Base-by-base conservation (phyloP, 129 eudicot species). In the Flaveria bidentis region DNA sequence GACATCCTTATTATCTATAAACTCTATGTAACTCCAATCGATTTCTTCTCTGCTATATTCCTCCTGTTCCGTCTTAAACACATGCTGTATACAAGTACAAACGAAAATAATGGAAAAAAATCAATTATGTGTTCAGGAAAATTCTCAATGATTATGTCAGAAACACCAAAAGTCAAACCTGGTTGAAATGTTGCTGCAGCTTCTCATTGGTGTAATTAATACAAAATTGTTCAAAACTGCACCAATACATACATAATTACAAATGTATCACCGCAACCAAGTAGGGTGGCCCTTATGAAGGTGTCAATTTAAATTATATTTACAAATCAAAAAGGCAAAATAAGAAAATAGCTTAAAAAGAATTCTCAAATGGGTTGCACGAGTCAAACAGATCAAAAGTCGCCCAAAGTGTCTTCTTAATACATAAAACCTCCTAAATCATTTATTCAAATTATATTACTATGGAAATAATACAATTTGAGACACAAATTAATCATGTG, bases 21-120 rank as follows among this genome's bases (percentile, higher is more conserved):
- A 94, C 71, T 94, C 99, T 74, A 94, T 94, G 92, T 94, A 94
- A 86, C 97, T 94, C 99, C 99, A 94, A 49, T 91, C 99, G 65
- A 94, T 94, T 81, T 83, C 90, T 83, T 94, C 99, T 86, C 71
- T 91, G n/a, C 86, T 91, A 84, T 94, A 94, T 79, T 94, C 99
- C 81, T 94, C 99, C 81, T 94, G 97, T 84, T 94, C 97, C 80
- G 84, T 91, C 91, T 94, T 94, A 80, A 94, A 94, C 60, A 94
- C 96, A 28, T 91, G 99, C 99, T 94, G 97, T 23, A 74, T n/a
- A 28, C 69, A 28, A 77, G 71, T 42, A 80, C 45, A 84, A 53
- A 58, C 69, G 17, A 69, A 56, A 73, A 25, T 30, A 57, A 69
- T 57, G 70, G 39, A 23, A 58, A 61, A 61, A 50, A 50, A 55